Conservation (phyloP, 192 early-diverging fungal genomes). For the Coemansia sp. region DNA sequence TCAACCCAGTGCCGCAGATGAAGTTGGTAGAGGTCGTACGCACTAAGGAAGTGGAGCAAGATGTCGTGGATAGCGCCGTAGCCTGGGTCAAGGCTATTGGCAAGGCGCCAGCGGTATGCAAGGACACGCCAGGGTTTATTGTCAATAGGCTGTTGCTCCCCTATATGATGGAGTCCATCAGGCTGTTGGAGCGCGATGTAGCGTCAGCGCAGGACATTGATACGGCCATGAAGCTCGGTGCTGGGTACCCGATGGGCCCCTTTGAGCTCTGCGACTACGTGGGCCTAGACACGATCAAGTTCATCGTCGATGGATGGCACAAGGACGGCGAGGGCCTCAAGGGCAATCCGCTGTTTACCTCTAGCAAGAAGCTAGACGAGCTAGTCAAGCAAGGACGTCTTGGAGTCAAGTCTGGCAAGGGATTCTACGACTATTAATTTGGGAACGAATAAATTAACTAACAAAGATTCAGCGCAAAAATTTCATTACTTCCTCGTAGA, state of each 20-base stretch:
- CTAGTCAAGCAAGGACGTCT: constrained; percentile 72
- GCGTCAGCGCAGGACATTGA: constrained; percentile 86
- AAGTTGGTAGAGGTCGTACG: constrained; percentile 94
- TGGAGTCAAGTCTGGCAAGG: constrained; percentile 85
- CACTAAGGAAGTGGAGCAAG: constrained; percentile 62
- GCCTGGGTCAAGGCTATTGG: constrained; percentile 74
- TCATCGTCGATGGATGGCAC: constrained; percentile 94
- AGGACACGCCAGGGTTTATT: constrained; percentile 97
- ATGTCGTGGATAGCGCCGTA: constrained; percentile 65
- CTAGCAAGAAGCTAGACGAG: constrained; percentile 71
- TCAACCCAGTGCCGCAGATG: constrained; percentile 99
- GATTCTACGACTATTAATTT: constrained; percentile 79
- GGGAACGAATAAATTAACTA: background rate
- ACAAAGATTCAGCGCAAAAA: constrained; percentile 15
- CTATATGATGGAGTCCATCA: constrained; percentile 94
- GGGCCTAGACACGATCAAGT: constrained; percentile 95
- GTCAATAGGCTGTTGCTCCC: constrained; percentile 96
- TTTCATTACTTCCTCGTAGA: constrained; percentile 56
- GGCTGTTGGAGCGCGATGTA: constrained; percentile 88
- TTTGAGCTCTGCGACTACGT: constrained; percentile 63
- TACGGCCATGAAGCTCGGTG: constrained; percentile 95
- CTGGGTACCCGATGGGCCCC: constrained; percentile 96
- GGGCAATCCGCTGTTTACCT: constrained; percentile 70
- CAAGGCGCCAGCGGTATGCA: constrained; percentile 91
- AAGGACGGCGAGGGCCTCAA: constrained; percentile 76